Base-by-base conservation (phyloP, 768 basidiomycete genomes). In the Trametes elegans region DNA sequence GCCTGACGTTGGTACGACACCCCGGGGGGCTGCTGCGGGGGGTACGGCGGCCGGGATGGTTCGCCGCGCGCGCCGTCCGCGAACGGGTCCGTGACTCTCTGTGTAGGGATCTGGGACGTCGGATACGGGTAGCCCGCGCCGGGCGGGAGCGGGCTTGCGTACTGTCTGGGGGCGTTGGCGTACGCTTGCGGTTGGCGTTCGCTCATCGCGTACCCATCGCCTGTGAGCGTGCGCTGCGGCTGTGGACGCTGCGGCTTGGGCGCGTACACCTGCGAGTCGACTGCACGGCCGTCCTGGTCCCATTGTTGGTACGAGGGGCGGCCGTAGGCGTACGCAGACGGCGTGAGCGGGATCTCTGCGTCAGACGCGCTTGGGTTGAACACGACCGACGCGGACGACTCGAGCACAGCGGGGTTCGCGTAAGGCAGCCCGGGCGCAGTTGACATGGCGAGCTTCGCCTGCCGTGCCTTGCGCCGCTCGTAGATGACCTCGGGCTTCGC, bases 401-500 rank as follows among this genome's bases (percentile, higher is more conserved):
- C 57, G 42, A 62, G 67, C 6, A 64, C 59, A 10, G 63, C 59
- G 49, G 34, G 32, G 42, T 65, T 64, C 21, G 59, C 46, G 23
- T 58, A 62, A 23, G 42, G 59, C 41, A 49, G 3, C 21, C 50
- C 62, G 14, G 45, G 57, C 16, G 47, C 53, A 13, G 57, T 5
- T 18, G 56, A 49, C 47, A 53, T 54, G 9, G 55, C 63, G 39
- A 78, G 66, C 69, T 84, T 85, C 19, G 68, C 74, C 77, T 86
- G 85, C 14, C 85, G 76, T 13, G 85, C 85, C 66, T 90, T 89
- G 40, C 87, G 80, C 34, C 85, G 74, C 10, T 77, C 81, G 54
- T 88, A 81, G 47, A 91, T 83, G n/a, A 90, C 78, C 3, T 71
- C 67, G 5, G 82, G 80, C 64, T 89, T 90, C 31, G 77, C 82